Evolutionary conservation across 148 eudicot genomes (phyloP), one percentile per base, ranked within the genome.

Genomic region (Heliosperma pusillum): DNA sequence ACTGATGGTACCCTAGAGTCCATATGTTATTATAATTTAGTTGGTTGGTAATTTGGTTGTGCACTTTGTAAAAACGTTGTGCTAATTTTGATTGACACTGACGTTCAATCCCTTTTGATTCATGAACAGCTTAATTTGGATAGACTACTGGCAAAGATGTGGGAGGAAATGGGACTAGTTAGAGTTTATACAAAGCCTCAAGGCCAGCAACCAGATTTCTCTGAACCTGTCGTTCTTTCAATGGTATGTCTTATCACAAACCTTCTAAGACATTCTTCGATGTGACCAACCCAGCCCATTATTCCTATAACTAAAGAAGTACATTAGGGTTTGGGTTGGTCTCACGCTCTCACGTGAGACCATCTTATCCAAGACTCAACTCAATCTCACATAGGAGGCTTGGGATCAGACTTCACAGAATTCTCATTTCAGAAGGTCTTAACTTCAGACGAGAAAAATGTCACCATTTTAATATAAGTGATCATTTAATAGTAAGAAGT

Each of bases 141-240:
- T 72, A 88, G 99, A 82, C 86, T 96, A 68, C 91, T 96, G 71
- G 95, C 94, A 30, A 96, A 80, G 80, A 93, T 96, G 97, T 96
- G 99, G 99, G 97, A 92, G 60, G 97, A 81, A 74, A 96, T 96
- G 99, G 99, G 99, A 76, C 95, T 96, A 71, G 99, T 96, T 74
- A 89, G 99, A 87, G 90, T 89, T 71, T 96, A 96, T 71, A 90
- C 99, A 69, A 96, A 96, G 85, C 99, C 99, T 24, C 99, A 96
- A 76, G 99, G 99, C 64, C 99, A 96, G 84, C 99, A 92, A 85
- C 99, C 99, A 66, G 99, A 96, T 80, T 96, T 96, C 75, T 25
- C 85, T 25, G 99, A 96, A 61, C 99, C 99, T 59, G 93, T 89
- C 65, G 99, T 96, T 74, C 97, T 96, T 80, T 96, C 99, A 45